Conservation (phyloP, 164 flowering plant species). For the Cinnamomum chago region DNA sequence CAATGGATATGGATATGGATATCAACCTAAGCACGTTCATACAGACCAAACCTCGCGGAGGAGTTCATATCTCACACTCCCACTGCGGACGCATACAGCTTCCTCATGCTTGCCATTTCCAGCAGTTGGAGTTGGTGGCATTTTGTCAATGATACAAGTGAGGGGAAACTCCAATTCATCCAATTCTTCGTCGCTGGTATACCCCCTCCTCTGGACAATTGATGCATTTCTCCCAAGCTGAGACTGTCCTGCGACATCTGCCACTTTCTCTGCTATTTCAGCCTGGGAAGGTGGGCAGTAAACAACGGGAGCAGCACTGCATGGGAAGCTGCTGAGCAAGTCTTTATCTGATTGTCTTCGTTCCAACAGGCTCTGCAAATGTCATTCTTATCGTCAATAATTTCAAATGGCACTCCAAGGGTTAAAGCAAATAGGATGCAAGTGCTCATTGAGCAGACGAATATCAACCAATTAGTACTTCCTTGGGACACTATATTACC, state of each 20-base stretch:
- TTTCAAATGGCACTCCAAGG: no score
- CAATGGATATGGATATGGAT: background rate
- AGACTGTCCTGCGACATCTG: conserved; percentile 48
- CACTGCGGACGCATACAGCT: conserved; percentile 15
- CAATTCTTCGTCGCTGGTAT: conserved; percentile 93
- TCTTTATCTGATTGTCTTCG: conserved; percentile 51
- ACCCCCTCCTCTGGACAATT: conserved; percentile 71
- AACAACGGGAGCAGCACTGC: conserved; percentile 54
- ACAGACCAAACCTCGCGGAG: conserved; percentile 77
- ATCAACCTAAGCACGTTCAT: background rate
- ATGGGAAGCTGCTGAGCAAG: conserved; percentile 60
- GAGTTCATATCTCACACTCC: conserved; percentile 65
- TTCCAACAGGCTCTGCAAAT: conserved; percentile 56
- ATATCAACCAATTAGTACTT: no score
- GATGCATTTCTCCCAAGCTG: conserved; percentile 61
- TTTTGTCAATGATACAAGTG: conserved; percentile 43
- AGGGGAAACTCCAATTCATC: conserved; percentile 82
- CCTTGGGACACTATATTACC: no score
- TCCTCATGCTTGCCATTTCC: conserved; percentile 20
- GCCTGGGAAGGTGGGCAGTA: conserved; percentile 59
- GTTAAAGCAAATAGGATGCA: no score
- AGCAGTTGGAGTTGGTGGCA: conserved; percentile 31
- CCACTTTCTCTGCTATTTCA: conserved; percentile 68
- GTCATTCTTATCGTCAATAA: no score
- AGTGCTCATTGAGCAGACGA: no score